A percentile compares a stretch with the other conserved stretches of the same genome.
Evolutionary conservation across 2,329 filamentous ascomycete species (phyloP).

Genomic region (Aureobasidium musti): DNA sequence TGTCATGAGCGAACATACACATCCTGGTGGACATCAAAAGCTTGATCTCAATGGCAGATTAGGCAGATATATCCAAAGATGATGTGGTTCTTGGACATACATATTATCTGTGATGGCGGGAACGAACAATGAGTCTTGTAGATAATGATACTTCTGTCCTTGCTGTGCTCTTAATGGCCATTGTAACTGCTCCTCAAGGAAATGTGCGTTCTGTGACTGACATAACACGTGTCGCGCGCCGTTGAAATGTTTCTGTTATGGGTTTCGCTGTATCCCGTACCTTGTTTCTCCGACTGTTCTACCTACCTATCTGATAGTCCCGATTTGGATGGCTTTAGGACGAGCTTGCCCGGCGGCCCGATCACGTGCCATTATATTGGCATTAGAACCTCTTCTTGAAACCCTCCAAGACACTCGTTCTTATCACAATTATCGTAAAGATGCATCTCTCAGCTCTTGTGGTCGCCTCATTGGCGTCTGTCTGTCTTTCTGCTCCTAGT

Average conservation of each 20-base stretch:
- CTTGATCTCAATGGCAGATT: background rate
- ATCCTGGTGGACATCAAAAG: background rate
- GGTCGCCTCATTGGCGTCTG: conserved; percentile 5
- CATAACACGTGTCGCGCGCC: no score
- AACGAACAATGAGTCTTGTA: background rate
- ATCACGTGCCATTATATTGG: conserved; percentile 4
- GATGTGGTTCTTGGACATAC: no score
- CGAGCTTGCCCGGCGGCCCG: no score
- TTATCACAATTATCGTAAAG: background rate
- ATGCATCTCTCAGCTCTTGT: conserved; percentile 18
- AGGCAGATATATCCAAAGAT: background rate
- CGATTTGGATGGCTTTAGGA: no score
- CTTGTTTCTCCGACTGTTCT: no score
- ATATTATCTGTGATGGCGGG: background rate
- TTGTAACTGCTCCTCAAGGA: background rate
- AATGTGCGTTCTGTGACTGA: background rate
- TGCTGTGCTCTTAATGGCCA: background rate
- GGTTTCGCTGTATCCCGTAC: no score
- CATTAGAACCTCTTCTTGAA: background rate
- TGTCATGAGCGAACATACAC: background rate
- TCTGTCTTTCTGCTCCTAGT: conserved; percentile 1
- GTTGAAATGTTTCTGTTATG: no score
- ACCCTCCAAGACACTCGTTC: background rate
- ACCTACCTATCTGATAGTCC: no score
- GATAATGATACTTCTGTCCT: background rate